Evolutionary conservation across 306 rosid species (phyloP).

Genomic region (Cucumis cinereus): DNA sequence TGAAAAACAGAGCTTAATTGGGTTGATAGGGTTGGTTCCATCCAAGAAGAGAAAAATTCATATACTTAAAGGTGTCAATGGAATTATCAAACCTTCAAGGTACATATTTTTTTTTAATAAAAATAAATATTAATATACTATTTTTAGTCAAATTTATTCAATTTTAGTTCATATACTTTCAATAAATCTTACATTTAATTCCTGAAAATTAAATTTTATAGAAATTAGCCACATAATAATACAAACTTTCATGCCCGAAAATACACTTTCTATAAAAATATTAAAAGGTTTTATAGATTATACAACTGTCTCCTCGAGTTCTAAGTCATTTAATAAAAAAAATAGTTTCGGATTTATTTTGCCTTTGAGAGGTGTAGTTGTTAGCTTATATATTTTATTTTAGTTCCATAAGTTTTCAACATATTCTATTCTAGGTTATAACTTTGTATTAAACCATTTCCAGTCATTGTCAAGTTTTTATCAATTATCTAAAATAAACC

Average conservation of each 20-base stretch:
- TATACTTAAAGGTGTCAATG: conserved; percentile 61
- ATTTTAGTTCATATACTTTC: too few species aligned
- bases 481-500: background rate
- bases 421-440: background rate
- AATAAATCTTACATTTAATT: too few species aligned
- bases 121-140: background rate
- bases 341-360: too few species aligned
- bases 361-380: too few species aligned
- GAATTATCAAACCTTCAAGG: conserved; percentile 64
- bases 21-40: conserved; percentile 37
- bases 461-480: background rate
- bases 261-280: too few species aligned
- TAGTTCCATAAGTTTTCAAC: background rate
- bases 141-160: too few species aligned
- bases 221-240: too few species aligned
- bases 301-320: too few species aligned
- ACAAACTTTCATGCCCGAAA: too few species aligned
- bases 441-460: background rate
- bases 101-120: conserved; percentile 1
- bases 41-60: conserved; percentile 47
- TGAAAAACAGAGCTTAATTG: conserved; percentile 25
- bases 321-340: too few species aligned
- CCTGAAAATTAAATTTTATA: too few species aligned
- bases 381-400: background rate
- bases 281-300: too few species aligned